Evolutionary conservation across 2,329 filamentous ascomycete species (phyloP), one percentile per base, ranked within the genome.

Genomic region (Penicillium palitans): DNA sequence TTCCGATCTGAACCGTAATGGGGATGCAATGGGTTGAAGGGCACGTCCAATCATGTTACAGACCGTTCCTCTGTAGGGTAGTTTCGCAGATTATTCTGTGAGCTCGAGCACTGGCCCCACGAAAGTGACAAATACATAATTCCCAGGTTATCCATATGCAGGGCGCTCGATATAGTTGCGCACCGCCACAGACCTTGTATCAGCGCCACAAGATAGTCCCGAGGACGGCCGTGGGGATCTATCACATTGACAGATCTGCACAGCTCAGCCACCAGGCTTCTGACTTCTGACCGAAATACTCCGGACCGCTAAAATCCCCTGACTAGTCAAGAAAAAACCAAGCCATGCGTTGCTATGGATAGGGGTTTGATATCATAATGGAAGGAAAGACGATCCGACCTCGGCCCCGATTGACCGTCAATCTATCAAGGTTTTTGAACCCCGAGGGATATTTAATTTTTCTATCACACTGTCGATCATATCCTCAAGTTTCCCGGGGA

Each of bases 1-100:
- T 65, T 65, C 59, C 51, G 64, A 67, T 67, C 62, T 61, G 41
- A 48, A 57, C 63, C 48, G 58, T 52, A 62, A 59, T 65, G 58
- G 61, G 59, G 52, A 53, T 51, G 54, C 55, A 58, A 42, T 57
- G 42, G 37, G 42, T 52, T 42, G 29, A 50, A 58, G 48, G 47
- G 52, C 33, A 44, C 42, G 39, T 35, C 25, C 40, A 48, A 29
- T 57, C 56, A 61, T 53, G 46, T 60, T 58, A 39, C 50, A 55
- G 55, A 49, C 52, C 44, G 61, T 60, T 55, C 60, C 53, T 52
- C 5, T 50, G 13, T 45, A 15, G n/a, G n/a, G n/a, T 29, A 4
- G 21, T 51, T 24, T n/a, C 4, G 40, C n/a, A 37, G 29, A 45
- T 19, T 21, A 9, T 21, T 21, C 21, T 42, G 31, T 24, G 10